A percentile compares a stretch with the other conserved stretches of the same genome.
phyloP scores from a whole-genome alignment of 148 eudicot species.

The Silene uniflora region DNA sequence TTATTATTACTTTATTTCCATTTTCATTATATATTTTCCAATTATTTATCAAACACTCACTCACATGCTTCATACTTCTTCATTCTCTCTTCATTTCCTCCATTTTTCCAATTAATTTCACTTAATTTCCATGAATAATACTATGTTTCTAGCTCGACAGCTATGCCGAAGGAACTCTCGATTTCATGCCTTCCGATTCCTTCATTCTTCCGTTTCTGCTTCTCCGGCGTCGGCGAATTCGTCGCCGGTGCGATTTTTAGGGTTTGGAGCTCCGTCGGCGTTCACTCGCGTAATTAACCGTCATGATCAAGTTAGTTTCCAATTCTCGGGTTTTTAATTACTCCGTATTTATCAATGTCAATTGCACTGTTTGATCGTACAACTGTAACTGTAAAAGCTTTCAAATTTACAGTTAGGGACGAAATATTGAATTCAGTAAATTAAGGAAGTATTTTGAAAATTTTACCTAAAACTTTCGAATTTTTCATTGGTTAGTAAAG shows the following conservation, averaged over 20 bases:
- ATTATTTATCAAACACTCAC: not conserved
- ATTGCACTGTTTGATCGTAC: not conserved
- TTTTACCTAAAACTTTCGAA: no score
- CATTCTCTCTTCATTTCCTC: not conserved
- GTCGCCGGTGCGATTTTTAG: not conserved
- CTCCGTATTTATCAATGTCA: not conserved
- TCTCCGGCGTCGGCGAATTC: slow-evolving; percentile 13
- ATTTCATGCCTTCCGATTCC: slow-evolving; percentile 23
- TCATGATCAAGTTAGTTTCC: slow-evolving; percentile 32
- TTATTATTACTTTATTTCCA: no score
- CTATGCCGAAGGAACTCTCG: slow-evolving; percentile 21
- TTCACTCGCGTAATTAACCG: not conserved
- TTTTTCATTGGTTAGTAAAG: no score
- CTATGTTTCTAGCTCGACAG: slow-evolving; percentile 22
- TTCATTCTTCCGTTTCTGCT: slow-evolving; percentile 25
- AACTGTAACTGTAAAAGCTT: no score
- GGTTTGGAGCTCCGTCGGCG: slow-evolving; percentile 16
- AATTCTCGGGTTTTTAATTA: not conserved
- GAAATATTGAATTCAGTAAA: no score
- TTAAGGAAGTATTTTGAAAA: no score
- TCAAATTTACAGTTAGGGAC: no score
- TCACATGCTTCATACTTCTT: no score
- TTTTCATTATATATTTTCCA: no score
- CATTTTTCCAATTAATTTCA: not conserved
- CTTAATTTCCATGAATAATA: not conserved